Evolutionary conservation across 305 asterid species (phyloP).

Genomic region (Solanum hybrid): DNA sequence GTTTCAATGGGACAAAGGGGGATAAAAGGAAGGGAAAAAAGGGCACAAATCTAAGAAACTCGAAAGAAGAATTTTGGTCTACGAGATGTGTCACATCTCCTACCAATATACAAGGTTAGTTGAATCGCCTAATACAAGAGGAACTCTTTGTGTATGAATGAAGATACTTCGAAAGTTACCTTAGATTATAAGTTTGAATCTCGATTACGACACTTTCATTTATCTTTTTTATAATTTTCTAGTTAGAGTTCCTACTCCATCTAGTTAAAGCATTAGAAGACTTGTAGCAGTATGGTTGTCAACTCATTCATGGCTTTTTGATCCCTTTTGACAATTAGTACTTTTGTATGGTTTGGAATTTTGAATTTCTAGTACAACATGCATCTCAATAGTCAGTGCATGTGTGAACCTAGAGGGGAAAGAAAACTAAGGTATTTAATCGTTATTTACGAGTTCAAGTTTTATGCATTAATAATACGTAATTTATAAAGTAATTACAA

Average conservation of each 20-base stretch:
- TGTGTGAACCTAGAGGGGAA: neutral
- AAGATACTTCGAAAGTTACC: neutral
- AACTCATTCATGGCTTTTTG: neutral
- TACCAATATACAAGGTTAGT: neutral
- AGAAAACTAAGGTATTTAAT: neutral
- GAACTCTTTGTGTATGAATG: neutral
- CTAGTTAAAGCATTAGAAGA: neutral
- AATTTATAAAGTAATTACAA: neutral
- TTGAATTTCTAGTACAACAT: neutral
- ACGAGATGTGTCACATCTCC: neutral
- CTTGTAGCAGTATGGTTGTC: neutral
- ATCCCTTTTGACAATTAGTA: neutral
- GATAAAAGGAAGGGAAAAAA: neutral
- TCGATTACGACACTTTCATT: neutral
- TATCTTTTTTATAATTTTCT: neutral
- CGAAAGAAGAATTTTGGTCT: neutral
- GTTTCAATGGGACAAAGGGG: neutral
- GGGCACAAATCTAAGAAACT: neutral
- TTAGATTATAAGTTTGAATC: neutral
- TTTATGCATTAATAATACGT: neutral
- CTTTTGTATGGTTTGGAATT: neutral
- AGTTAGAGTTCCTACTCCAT: neutral
- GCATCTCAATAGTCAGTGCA: neutral
- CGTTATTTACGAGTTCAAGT: neutral
- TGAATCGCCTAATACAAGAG: neutral